Conservation (phyloP, 306 rosid species). For the Clitoria ternatea region DNA sequence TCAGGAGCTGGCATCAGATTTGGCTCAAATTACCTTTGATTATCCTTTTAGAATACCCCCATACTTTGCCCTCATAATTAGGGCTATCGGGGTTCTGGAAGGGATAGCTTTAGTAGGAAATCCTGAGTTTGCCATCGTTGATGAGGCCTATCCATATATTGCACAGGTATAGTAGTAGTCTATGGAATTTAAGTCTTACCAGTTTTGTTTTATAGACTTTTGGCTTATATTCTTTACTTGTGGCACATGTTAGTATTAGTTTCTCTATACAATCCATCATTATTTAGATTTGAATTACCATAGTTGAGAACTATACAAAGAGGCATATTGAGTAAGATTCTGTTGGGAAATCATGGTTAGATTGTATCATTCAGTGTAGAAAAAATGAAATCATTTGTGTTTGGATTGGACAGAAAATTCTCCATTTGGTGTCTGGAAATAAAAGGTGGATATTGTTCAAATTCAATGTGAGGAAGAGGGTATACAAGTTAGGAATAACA, state of each 20-base stretch:
- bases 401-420: neutral
- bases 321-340: neutral
- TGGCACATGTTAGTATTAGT: neutral
- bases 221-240: neutral
- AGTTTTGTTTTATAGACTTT: neutral
- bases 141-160: slow-evolving; percentile 97
- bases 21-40: slow-evolving; percentile 97
- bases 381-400: slow-evolving; percentile 1
- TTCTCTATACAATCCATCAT: neutral
- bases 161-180: slow-evolving; percentile 69
- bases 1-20: slow-evolving; percentile 96
- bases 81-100: slow-evolving; percentile 96
- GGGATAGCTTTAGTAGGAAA: slow-evolving; percentile 98
- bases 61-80: slow-evolving; percentile 95
- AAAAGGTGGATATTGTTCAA: neutral
- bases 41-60: slow-evolving; percentile 99
- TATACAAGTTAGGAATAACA: neutral
- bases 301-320: neutral
- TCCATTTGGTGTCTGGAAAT: neutral
- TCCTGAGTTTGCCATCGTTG: slow-evolving; percentile 95
- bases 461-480: slow-evolving; percentile 7
- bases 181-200: neutral
- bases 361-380: slow-evolving; percentile 7
- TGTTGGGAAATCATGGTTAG: slow-evolving; percentile 6
- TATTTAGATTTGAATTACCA: neutral